A percentile compares a stretch with the other conserved stretches of the same genome.
Evolutionary conservation across 805 yeast genomes (phyloP).

Genomic region (Saturnispora dispora): DNA sequence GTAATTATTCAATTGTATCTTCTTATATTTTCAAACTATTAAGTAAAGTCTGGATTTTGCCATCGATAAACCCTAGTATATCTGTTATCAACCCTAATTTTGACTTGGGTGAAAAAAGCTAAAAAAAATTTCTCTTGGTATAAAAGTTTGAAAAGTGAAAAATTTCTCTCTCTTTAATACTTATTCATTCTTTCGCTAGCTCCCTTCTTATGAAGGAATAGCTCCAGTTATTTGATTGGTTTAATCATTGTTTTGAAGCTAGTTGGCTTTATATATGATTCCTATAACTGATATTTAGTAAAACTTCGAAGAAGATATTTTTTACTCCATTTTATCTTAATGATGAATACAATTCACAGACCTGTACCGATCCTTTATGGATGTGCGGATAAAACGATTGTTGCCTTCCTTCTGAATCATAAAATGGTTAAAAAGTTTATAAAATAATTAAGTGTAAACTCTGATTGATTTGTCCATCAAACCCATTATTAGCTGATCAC

Average conservation of each 20-base stretch:
- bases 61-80: neutral
- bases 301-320: neutral
- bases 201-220: neutral
- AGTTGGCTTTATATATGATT: neutral
- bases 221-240: neutral
- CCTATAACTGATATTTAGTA: neutral
- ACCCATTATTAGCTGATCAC: constrained; percentile 63
- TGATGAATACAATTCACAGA: constrained; percentile 47
- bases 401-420: constrained; percentile 20
- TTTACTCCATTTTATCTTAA: constrained; percentile 6
- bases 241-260: neutral
- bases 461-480: constrained; percentile 56
- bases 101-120: neutral
- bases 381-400: constrained; percentile 23
- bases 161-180: neutral
- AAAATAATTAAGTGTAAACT: neutral
- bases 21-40: neutral
- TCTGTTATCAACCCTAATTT: neutral
- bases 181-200: neutral
- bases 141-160: neutral
- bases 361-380: constrained; percentile 41
- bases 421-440: neutral
- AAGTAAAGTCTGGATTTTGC: too few species aligned
- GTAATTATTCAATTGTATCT: neutral
- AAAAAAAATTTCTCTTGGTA: neutral